Conservation (phyloP, 2,329 filamentous ascomycete genomes). For the Alternaria brassicae region DNA sequence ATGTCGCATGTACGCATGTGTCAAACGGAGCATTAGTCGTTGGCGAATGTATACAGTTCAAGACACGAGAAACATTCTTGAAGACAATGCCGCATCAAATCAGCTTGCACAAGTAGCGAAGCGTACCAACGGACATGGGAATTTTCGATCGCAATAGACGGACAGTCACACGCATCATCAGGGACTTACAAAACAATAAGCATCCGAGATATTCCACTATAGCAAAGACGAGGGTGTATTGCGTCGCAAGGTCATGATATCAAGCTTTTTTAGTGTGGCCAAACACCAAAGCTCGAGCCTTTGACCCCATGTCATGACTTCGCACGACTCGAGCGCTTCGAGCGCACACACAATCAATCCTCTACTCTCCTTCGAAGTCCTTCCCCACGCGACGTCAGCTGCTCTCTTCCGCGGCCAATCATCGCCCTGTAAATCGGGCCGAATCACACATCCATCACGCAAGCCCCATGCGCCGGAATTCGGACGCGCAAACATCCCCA, state of each 20-base stretch:
- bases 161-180: background rate
- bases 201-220: background rate
- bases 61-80: no score
- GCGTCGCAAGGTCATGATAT: background rate
- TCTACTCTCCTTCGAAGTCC: background rate
- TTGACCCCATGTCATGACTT: background rate
- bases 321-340: background rate
- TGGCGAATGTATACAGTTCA: background rate
- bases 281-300: background rate
- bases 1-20: background rate
- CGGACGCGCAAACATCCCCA: background rate
- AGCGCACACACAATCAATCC: background rate
- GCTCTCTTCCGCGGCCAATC: background rate
- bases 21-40: background rate
- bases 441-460: constrained; percentile 2
- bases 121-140: background rate
- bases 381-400: background rate
- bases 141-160: background rate
- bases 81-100: background rate
- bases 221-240: background rate
- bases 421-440: background rate
- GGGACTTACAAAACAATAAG: background rate
- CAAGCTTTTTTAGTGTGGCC: background rate
- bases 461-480: background rate
- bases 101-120: background rate